Percentiles rank a stretch among this genome's conserved stretches.
phyloP scores from a whole-genome alignment of 73 alveolate species.

The Paramecium octaurelia region DNA sequence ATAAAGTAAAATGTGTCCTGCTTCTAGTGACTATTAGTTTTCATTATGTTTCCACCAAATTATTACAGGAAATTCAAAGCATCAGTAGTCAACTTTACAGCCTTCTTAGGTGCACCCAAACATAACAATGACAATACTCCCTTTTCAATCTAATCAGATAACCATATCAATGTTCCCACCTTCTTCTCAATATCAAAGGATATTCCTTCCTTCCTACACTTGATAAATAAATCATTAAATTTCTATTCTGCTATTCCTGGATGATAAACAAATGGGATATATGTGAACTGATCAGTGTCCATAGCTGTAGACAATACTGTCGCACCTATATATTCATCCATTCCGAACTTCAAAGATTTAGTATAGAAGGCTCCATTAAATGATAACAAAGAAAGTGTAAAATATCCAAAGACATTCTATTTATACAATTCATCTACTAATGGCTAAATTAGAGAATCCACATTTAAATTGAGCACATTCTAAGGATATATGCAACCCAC shows the following conservation, averaged over 20 bases:
- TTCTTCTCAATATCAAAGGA: slow-evolving; percentile 24
- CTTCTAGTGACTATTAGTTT: not conserved
- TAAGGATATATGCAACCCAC: slow-evolving; percentile 21
- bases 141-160: not conserved
- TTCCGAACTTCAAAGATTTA: slow-evolving; percentile 13
- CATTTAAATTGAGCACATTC: not conserved
- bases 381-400: not conserved
- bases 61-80: not conserved
- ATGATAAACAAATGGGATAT: slow-evolving; percentile 20
- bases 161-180: not conserved
- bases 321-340: slow-evolving; percentile 19
- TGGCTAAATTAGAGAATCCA: not conserved
- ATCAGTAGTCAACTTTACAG: slow-evolving; percentile 1
- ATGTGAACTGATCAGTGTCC: slow-evolving; percentile 5
- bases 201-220: slow-evolving; percentile 30
- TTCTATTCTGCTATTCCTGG: slow-evolving; percentile 42
- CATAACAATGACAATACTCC: slow-evolving; percentile 14
- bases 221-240: slow-evolving; percentile 2
- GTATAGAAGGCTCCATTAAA: not conserved
- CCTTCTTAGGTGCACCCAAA: slow-evolving; percentile 42
- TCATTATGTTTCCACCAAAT: not conserved
- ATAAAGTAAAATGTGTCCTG: slow-evolving; percentile 7
- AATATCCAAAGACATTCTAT: not conserved
- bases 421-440: slow-evolving; percentile 11
- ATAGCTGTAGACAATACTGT: not conserved